phyloP scores from a whole-genome alignment of 129 eudicot species.

The Sambucus nigra region DNA sequence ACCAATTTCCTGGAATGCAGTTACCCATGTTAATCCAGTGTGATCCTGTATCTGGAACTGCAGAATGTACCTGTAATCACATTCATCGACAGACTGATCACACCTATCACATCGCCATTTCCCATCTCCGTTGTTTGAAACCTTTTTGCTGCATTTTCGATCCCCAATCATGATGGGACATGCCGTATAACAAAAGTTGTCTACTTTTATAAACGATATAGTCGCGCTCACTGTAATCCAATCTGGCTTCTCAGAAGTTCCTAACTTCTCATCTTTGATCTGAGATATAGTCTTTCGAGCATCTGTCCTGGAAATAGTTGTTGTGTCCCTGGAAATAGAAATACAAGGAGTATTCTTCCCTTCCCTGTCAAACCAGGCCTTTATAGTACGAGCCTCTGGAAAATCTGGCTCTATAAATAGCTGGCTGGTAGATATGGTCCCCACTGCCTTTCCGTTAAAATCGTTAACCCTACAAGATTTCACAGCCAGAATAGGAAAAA shows the following conservation, averaged over 20 bases:
- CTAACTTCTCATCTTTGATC: conserved; percentile 82
- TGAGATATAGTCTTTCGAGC: conserved; percentile 59
- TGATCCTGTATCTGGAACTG: conserved; percentile 78
- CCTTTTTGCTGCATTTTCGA: conserved; percentile 77
- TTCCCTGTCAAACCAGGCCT: conserved; percentile 54
- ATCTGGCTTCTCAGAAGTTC: conserved; percentile 83
- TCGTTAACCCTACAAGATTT: conserved; percentile 65
- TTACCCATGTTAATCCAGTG: conserved; percentile 65
- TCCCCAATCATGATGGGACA: conserved; percentile 66
- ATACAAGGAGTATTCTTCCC: conserved; percentile 51
- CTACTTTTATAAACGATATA: conserved; percentile 37
- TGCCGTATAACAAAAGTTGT: conserved; percentile 76
- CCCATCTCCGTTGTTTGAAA: conserved; percentile 80
- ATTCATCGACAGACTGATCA: conserved; percentile 60
- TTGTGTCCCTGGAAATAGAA: conserved; percentile 48
- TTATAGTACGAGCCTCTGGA: conserved; percentile 64
- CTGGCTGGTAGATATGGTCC: conserved; percentile 60
- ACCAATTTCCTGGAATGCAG: conserved; percentile 74
- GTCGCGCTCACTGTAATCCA: conserved; percentile 61
- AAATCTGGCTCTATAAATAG: conserved; percentile 72
- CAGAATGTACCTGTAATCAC: conserved; percentile 77
- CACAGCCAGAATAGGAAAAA: conserved; percentile 64
- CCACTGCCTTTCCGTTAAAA: conserved; percentile 66
- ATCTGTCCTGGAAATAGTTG: conserved; percentile 27
- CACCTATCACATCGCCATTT: conserved; percentile 87